Evolutionary conservation across 2,329 filamentous ascomycete genomes (phyloP).

Genomic region (Torrubiellomyces zombiae): DNA sequence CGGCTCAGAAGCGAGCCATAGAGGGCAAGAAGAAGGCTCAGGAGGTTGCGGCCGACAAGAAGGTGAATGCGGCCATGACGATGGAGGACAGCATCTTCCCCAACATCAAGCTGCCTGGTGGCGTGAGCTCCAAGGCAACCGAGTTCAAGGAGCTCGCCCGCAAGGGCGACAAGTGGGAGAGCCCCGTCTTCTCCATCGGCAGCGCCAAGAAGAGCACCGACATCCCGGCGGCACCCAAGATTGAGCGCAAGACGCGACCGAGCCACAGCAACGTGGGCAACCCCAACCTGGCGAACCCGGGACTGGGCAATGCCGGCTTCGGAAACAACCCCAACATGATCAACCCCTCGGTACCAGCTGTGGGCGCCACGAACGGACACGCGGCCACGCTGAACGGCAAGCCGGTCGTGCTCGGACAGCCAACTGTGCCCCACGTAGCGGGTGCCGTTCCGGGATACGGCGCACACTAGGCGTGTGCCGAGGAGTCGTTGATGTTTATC

Average conservation of each 20-base stretch:
- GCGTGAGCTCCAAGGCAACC: slow-evolving; percentile 83
- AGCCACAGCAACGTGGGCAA: slow-evolving; percentile 7
- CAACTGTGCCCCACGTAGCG: no score
- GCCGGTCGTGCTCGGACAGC: no score
- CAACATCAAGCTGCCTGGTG: slow-evolving; percentile 61
- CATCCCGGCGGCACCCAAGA: slow-evolving; percentile 44
- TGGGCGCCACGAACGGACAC: no score
- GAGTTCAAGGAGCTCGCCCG: slow-evolving; percentile 78
- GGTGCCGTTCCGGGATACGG: no score
- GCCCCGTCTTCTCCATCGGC: slow-evolving; percentile 81
- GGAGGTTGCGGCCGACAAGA: slow-evolving; percentile 43
- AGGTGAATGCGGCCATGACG: slow-evolving; percentile 39
- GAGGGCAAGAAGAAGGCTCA: slow-evolving; percentile 67
- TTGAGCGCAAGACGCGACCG: slow-evolving; percentile 27
- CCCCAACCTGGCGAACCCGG: no score
- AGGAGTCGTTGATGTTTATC: slow-evolving; percentile 3
- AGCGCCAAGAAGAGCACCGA: slow-evolving; percentile 54
- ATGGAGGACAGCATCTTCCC: slow-evolving; percentile 83
- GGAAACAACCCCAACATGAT: slow-evolving; percentile 1
- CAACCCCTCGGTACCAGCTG: no score
- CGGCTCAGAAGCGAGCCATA: slow-evolving; percentile 55
- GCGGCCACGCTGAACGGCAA: slow-evolving; percentile 4
- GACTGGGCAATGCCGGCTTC: no score
- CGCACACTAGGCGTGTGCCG: slow-evolving; percentile 7
- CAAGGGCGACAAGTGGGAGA: slow-evolving; percentile 90